A percentile compares a stretch with the other conserved stretches of the same genome.
These are phyloP conservation scores for Coemansia sp. DNA, from an alignment of 192 early-diverging fungal genomes.

Conservation along the genomic window DNA sequence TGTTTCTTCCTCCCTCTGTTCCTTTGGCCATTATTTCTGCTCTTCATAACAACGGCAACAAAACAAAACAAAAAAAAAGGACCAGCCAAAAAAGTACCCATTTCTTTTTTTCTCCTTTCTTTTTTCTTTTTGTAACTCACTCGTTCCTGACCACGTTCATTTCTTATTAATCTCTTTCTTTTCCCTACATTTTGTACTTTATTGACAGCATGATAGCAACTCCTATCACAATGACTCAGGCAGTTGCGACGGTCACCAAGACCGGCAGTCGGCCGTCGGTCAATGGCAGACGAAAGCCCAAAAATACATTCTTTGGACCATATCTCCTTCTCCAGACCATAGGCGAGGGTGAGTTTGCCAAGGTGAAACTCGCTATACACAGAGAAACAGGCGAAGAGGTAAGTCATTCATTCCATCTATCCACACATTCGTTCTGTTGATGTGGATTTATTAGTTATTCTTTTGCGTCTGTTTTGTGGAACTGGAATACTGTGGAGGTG, in stretches of 20 bases:
- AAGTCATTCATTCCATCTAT: not conserved
- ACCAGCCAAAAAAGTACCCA: not conserved
- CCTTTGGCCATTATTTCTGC: conserved; percentile 4
- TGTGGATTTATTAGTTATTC: too few species aligned
- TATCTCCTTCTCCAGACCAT: conserved; percentile 95
- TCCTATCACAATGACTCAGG: conserved; percentile 56
- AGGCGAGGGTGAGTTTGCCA: conserved; percentile 97
- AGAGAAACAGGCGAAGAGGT: conserved; percentile 68
- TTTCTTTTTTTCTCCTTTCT: not conserved
- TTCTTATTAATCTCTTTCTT: conserved; percentile 16
- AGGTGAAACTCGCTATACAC: conserved; percentile 94
- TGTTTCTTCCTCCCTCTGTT: conserved; percentile 9
- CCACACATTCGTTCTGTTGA: too few species aligned
- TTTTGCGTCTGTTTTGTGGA: too few species aligned
- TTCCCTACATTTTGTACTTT: conserved; percentile 12
- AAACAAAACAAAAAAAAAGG: not conserved
- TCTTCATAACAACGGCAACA: conserved; percentile 1
- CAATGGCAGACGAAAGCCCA: conserved; percentile 50
- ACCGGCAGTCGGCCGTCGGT: conserved; percentile 37
- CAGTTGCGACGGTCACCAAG: conserved; percentile 51
- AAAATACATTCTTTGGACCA: conserved; percentile 77
- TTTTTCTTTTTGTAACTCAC: conserved; percentile 2
- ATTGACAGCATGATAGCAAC: conserved; percentile 44
- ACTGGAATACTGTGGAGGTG: too few species aligned
- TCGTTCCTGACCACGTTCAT: not conserved